Conservation (phyloP, 1,284 basidiomycete genomes). For the Cystobasidium pallidum region DNA sequence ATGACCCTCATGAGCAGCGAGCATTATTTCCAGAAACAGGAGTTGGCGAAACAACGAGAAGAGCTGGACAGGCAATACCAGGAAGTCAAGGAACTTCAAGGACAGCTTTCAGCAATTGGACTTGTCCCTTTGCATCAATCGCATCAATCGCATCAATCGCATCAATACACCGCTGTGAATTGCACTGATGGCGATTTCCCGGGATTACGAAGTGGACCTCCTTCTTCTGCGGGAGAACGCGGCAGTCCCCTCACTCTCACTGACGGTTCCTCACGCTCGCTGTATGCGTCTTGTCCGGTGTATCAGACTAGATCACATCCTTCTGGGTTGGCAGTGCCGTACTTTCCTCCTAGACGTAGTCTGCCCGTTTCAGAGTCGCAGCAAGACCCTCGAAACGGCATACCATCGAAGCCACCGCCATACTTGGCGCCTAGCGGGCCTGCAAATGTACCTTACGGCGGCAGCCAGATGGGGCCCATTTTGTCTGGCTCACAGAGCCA, state of each 20-base stretch:
- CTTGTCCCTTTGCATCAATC: too few relatives aligned
- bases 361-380: conserved; percentile 1
- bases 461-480: neutral
- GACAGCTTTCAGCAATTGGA: neutral
- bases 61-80: conserved; percentile 22
- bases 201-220: neutral
- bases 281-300: neutral
- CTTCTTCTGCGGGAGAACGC: neutral
- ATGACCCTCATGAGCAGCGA: conserved; percentile 13
- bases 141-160: too few relatives aligned
- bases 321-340: conserved; percentile 1
- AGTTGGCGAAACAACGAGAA: conserved; percentile 12
- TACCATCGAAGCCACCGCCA: neutral
- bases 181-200: neutral
- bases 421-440: neutral
- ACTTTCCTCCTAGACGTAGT: neutral
- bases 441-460: too few relatives aligned
- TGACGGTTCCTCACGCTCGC: neutral
- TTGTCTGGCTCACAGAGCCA: neutral
- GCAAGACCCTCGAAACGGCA: neutral
- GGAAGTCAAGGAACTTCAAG: conserved; percentile 22
- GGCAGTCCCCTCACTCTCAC: neutral
- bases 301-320: neutral
- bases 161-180: neutral
- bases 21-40: conserved; percentile 12